These are phyloP conservation scores for Aspergillus bertholletiae DNA, from an alignment of 495 filamentous ascomycete species.

Conservation along the genomic window DNA sequence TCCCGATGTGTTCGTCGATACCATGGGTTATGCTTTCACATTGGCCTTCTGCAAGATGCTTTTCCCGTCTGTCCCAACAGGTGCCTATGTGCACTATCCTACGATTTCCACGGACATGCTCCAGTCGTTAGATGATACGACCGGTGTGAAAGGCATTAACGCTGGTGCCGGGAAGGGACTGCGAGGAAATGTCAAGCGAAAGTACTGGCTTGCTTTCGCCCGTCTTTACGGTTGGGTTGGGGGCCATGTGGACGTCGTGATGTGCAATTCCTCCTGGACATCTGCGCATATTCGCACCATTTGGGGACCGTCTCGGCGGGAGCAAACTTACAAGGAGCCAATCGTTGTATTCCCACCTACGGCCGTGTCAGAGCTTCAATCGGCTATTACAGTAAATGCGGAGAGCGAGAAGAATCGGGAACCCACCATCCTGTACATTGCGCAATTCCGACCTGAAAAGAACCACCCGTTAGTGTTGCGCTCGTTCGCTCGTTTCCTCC, in stretches of 20 bases:
- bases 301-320: constrained; percentile 64
- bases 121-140: constrained; percentile 64
- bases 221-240: constrained; percentile 76
- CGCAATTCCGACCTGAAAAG: constrained; percentile 96
- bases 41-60: constrained; percentile 77
- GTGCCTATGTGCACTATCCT: constrained; percentile 95
- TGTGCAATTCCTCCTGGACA: constrained; percentile 97
- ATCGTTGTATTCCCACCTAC: constrained; percentile 87
- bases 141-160: constrained; percentile 72
- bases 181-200: constrained; percentile 63
- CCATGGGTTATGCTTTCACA: constrained; percentile 95
- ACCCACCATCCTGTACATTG: constrained; percentile 80
- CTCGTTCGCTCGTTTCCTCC: constrained; percentile 72
- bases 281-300: constrained; percentile 74
- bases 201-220: constrained; percentile 87
- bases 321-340: constrained; percentile 31
- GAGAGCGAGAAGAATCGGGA: constrained; percentile 64
- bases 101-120: constrained; percentile 99
- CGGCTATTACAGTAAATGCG: constrained; percentile 62
- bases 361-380: constrained; percentile 76
- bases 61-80: constrained; percentile 78
- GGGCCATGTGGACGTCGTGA: constrained; percentile 79
- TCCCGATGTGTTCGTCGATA: constrained; percentile 93
- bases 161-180: constrained; percentile 71
- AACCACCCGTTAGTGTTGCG: constrained; percentile 83